A percentile compares a stretch with the other conserved stretches of the same genome.
These are phyloP conservation scores for Coniella vitis DNA, from an alignment of 2,329 filamentous ascomycete species.

Conservation along the genomic window DNA sequence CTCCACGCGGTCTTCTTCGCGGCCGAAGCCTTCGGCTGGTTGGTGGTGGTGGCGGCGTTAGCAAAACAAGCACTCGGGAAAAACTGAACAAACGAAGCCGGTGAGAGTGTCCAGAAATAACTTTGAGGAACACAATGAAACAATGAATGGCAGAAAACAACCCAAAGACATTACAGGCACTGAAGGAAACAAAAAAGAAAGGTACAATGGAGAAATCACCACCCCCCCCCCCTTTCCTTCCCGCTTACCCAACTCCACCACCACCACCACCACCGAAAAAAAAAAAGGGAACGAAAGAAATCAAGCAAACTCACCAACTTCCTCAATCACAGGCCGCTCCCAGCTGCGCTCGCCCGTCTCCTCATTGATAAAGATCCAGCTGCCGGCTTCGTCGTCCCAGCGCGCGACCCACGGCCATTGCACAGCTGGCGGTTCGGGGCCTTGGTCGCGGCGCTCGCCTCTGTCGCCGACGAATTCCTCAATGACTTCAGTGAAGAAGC, in stretches of 20 bases:
- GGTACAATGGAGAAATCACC: no score
- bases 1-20: conserved; percentile 9
- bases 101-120: not conserved
- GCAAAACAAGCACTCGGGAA: not conserved
- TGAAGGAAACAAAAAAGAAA: no score
- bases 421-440: conserved; percentile 9
- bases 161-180: no score
- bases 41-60: not conserved
- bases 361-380: conserved; percentile 14
- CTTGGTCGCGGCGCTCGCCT: conserved; percentile 2
- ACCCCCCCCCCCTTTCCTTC: no score
- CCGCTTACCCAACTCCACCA: no score
- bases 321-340: conserved; percentile 9
- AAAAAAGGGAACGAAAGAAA: no score
- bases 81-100: not conserved
- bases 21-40: conserved; percentile 6
- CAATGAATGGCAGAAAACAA: no score
- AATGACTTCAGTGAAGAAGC: conserved; percentile 6
- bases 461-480: conserved; percentile 7
- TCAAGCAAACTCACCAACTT: conserved; percentile 9
- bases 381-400: conserved; percentile 10
- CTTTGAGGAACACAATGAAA: no score
- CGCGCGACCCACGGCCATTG: conserved; percentile 9
- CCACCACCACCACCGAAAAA: no score
- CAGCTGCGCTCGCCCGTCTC: conserved; percentile 12